Evolutionary conservation across 805 yeast species (phyloP).

Genomic region (Barnettozyma sp.): DNA sequence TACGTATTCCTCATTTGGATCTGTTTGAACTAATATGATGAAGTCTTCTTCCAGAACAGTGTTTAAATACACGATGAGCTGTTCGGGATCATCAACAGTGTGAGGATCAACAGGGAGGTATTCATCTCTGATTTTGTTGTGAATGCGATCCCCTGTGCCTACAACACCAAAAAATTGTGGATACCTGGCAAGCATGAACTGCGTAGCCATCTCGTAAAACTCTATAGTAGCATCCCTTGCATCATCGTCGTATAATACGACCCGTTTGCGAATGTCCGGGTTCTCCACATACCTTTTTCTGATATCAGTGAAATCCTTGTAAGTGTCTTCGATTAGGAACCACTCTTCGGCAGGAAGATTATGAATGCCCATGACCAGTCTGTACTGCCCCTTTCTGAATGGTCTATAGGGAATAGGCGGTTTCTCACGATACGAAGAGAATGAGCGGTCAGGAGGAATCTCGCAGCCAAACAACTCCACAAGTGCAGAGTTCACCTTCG

Average conservation of each 20-base stretch:
- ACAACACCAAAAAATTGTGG: slow-evolving; percentile 22
- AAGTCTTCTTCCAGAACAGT: slow-evolving; percentile 32
- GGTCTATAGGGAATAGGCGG: slow-evolving; percentile 47
- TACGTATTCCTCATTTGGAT: slow-evolving; percentile 37
- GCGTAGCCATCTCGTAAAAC: slow-evolving; percentile 20
- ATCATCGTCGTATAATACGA: slow-evolving; percentile 29
- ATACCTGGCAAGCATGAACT: slow-evolving; percentile 21
- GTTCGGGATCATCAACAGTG: slow-evolving; percentile 17
- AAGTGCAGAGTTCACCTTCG: neutral
- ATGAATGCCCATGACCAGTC: slow-evolving; percentile 56
- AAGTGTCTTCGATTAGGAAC: slow-evolving; percentile 57
- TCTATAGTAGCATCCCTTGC: slow-evolving; percentile 20
- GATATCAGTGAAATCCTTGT: slow-evolving; percentile 37
- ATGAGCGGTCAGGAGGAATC: slow-evolving; percentile 28
- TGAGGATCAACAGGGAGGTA: slow-evolving; percentile 22
- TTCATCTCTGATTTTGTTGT: slow-evolving; percentile 23
- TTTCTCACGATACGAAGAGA: slow-evolving; percentile 37
- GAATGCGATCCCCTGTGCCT: slow-evolving; percentile 18
- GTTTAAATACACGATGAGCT: slow-evolving; percentile 16
- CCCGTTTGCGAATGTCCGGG: slow-evolving; percentile 28
- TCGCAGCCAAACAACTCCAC: slow-evolving; percentile 5
- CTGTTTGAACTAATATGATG: slow-evolving; percentile 39
- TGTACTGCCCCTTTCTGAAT: slow-evolving; percentile 53
- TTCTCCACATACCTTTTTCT: slow-evolving; percentile 31
- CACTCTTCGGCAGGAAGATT: slow-evolving; percentile 44